Base-by-base conservation (phyloP, 164 flowering plant species). In the Vitis rupestris region DNA sequence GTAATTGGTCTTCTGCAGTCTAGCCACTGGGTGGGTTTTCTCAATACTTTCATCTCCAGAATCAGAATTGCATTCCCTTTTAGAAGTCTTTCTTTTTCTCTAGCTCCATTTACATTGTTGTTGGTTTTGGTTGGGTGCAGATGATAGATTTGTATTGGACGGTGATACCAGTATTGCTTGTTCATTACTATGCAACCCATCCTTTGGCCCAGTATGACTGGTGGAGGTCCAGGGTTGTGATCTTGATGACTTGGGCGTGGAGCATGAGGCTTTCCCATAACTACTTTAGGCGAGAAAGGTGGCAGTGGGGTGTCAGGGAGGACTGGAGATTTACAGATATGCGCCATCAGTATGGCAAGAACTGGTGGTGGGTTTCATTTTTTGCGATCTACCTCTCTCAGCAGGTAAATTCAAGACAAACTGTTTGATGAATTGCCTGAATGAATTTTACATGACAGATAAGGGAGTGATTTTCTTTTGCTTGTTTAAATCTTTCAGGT, bases 81-180 rank as follows among this genome's bases (percentile, higher is more conserved):
- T 56, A 12, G 61, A 58, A 12, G 19, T 68, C 65, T 47, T 2
- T 60, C 3, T 31, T 61, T 70, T 4, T 14, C 47, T 58, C 12
- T 53, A 5, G 14, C 2, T 44, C 49, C 8, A 8, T 19, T 51
- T 5, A 61, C n/a, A 30, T 66, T 37, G 62, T 52, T 50, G 64
- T 70, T 37, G 63, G 62, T 50, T 17, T 70, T 70, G 65, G 57
- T 9, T 66, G 66, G 51, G 2, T 84, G 83, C 87, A 94, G 98
- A 83, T 95, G 97, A 95, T 95, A 54, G 97, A 88, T 78, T 71
- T 85, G 81, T 95, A 91, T 62, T 95, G 98, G 97, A 92, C 98
- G 4, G 93, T 88, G 71, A 84, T 95, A 53, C 99, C 99, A 10
- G 89, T 93, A 9, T 53, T 95, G 94, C 84, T 93, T 16, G 89